Base-by-base conservation (phyloP, 1,284 basidiomycete species). In the Pyrrhoderma noxium region DNA sequence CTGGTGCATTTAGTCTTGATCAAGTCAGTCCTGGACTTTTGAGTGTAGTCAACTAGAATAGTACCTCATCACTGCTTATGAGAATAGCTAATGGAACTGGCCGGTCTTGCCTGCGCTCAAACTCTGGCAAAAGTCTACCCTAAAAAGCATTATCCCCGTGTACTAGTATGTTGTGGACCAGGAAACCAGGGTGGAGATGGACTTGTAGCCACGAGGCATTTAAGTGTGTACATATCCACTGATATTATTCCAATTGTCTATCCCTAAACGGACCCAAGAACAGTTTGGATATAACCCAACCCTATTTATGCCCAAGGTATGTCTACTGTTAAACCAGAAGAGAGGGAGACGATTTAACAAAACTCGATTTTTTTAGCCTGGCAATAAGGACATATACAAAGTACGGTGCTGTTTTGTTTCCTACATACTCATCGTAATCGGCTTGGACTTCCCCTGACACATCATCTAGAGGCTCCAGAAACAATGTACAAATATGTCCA, bases 111-210 rank as follows among this genome's bases (percentile, higher is more conserved):
- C 0, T 97, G 95, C 62, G 96, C 96, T 0, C 91, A 95, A 66
- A 80, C 89, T 0, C 71, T 98, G 1, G 84, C 85, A 13, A 84
- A 75, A 16, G 82, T 84, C 1, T 98, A 90, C 64, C 75, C 75
- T 21, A 79, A 74, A 25, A 73, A 79, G 1, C 78, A 73, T 47
- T 79, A 89, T 63, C 74, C 73, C 21, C 78, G 79, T 5, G 89
- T 98, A 3, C 74, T 99, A 23, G 89, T 99, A 1, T 93, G 90
- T 59, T 96, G 93, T 63, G 96, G 96, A 7, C 94, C 96, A 0
- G 96, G 96, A 23, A 96, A 96, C 61, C 93, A 96, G 75, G 93
- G 96, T 9, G 96, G 95, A 3, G 96, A 99, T 67, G 96, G 96
- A 2, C 73, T 99, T 0, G 95, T 98, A 2, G 96, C 96, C 13